Evolutionary conservation across 495 filamentous ascomycete species (phyloP), one percentile per base, ranked within the genome.

Genomic region (Elaphomyces granulatus): DNA sequence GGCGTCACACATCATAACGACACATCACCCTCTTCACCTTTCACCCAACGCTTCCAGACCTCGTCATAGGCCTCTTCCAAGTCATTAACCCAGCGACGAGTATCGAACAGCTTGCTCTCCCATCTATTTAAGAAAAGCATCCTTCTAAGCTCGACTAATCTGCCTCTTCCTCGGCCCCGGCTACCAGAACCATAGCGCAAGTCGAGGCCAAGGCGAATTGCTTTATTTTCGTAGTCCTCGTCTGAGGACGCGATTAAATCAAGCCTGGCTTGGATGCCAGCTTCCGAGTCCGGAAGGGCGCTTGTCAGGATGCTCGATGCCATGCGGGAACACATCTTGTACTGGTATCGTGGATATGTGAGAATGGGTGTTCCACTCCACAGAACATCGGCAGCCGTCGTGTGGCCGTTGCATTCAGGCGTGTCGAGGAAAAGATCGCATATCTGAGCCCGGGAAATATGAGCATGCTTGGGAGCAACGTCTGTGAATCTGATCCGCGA

Each of bases 321-420:
- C 82, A 98, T 96, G 37, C 92, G 78, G 32, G 84, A 92, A 59
- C 92, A 96, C 90, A 99, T 99, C 64, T 99, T 99, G 58, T 95
- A 94, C 39, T 77, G 71, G 59, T 95, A 90, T 20, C 88, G 74
- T n/a, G 87, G 87, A n/a, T 87, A 68, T 0, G 90, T 99, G 39
- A 96, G 65, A 37, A 99, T 67, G 23, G 90, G 90, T 4, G 92
- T 99, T 38, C 84, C 87, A 34, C 81, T 87, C 90, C 90, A 99
- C 15, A 96, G 67, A 7, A 96, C 80, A 52, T 99, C 90, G 3
- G 90, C 93, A 6, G 90, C 88, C 0, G 90, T 99, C 15, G 92
- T 99, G 60, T 99, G 90, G 3, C 86, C 90, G 55, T 96, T 96
- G 63, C 90, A 99, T 61, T 99, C 90, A 3, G 90, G 86, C 0